Conservation (phyloP, 257 asterid genomes). For the Capsicum chinense region DNA sequence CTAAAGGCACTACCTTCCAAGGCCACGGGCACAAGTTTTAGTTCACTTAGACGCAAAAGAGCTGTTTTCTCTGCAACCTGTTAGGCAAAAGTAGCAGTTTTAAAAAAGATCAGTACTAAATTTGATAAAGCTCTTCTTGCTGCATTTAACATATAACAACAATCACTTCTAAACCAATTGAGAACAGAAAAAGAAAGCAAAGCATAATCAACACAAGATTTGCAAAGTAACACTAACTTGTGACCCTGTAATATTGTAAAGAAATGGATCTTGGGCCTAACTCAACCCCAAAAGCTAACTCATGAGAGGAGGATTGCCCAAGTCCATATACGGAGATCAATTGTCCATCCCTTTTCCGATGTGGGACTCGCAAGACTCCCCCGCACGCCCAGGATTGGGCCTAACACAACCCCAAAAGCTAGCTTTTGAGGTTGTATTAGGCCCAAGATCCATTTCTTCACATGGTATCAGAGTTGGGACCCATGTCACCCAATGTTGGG, state of each 20-base stretch:
- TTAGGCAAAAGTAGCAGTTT: conserved; percentile 29
- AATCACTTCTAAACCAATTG: conserved; percentile 12
- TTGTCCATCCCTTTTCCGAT: no score
- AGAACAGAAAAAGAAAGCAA: conserved; percentile 17
- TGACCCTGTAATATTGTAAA: neutral
- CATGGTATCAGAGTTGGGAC: no score
- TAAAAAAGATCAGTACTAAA: neutral
- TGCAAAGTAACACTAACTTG: neutral
- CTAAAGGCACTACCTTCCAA: conserved; percentile 96
- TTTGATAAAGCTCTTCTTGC: conserved; percentile 1
- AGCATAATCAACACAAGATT: conserved; percentile 11
- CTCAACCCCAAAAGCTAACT: no score
- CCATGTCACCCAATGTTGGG: no score
- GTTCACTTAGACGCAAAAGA: conserved; percentile 89
- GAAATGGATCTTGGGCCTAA: no score
- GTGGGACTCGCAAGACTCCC: no score
- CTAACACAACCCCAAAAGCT: no score
- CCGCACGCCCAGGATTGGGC: no score
- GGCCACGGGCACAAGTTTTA: conserved; percentile 80
- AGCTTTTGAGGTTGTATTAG: no score
- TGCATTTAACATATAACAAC: conserved; percentile 6
- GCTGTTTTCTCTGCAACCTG: conserved; percentile 98
- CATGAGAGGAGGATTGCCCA: no score
- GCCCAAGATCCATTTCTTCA: no score
- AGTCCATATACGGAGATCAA: no score